Percentiles rank a stretch among this genome's conserved stretches.
phyloP scores from a whole-genome alignment of 495 filamentous ascomycete genomes.

The Amniculicola lignicola region DNA sequence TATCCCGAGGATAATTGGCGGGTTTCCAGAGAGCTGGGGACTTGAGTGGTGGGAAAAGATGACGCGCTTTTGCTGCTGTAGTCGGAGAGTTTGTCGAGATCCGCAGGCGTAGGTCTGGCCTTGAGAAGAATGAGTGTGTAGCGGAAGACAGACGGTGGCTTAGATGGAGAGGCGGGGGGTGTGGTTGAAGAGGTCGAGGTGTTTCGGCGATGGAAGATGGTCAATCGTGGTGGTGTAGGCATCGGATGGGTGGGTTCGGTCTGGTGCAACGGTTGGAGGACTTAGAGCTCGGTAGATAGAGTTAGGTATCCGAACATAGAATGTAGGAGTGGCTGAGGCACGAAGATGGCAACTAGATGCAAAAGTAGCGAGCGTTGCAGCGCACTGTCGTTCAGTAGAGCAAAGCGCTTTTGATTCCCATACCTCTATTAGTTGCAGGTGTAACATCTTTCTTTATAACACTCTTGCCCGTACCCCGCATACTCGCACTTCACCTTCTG shows the following conservation, averaged over 20 bases:
- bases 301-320: too few species aligned
- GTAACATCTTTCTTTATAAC: too few species aligned
- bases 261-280: conserved; percentile 4
- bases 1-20: neutral
- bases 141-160: conserved; percentile 20
- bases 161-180: neutral
- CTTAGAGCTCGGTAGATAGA: neutral
- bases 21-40: neutral
- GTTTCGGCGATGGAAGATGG: conserved; percentile 10
- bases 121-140: conserved; percentile 28
- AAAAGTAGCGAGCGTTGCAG: too few species aligned
- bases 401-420: too few species aligned
- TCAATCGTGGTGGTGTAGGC: neutral
- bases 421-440: too few species aligned
- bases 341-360: too few species aligned
- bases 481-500: too few species aligned
- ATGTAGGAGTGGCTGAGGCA: too few species aligned
- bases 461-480: too few species aligned
- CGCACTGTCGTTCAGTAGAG: too few species aligned
- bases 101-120: conserved; percentile 12
- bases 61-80: conserved; percentile 3
- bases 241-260: too few species aligned
- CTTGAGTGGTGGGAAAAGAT: neutral
- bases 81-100: conserved; percentile 4
- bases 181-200: conserved; percentile 3